A percentile compares a stretch with the other conserved stretches of the same genome.
These are phyloP conservation scores for Cucurbita maxima DNA, from an alignment of 306 rosid genomes.

Conservation along the genomic window DNA sequence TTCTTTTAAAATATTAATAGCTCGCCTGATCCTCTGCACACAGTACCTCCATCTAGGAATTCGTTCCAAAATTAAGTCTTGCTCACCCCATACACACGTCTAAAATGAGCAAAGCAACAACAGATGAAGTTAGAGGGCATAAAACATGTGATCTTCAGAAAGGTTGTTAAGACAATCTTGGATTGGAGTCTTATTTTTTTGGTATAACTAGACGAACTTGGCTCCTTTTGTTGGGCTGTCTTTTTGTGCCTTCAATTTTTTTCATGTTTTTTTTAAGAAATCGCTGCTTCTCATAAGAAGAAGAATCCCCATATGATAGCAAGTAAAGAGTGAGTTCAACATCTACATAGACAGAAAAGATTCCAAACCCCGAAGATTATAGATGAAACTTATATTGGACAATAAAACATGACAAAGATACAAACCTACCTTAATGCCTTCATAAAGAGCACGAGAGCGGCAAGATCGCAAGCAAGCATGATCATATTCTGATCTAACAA, in stretches of 20 bases:
- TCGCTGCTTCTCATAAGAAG: no score
- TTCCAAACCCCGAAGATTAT: background rate
- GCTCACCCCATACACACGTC: no score
- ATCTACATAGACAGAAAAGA: background rate
- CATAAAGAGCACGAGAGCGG: conserved; percentile 95
- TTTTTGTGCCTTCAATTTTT: no score
- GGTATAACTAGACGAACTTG: background rate
- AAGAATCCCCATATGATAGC: no score
- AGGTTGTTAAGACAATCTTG: background rate
- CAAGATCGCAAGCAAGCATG: conserved; percentile 93
- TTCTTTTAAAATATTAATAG: no score
- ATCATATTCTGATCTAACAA: conserved; percentile 91
- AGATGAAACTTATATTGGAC: background rate
- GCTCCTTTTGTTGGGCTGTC: background rate
- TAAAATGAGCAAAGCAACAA: no score
- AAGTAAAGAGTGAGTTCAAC: no score
- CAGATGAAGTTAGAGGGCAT: background rate
- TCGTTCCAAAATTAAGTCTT: no score
- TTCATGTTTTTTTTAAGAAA: no score
- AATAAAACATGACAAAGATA: background rate
- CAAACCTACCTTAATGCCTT: conserved; percentile 83
- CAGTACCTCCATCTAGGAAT: no score
- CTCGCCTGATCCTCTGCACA: no score
- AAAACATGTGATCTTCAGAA: background rate
- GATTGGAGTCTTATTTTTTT: background rate